Percentiles rank a stretch among this genome's conserved stretches.
These are phyloP conservation scores for Neurospora terricola DNA, from an alignment of 495 filamentous ascomycete genomes.

Conservation along the genomic window DNA sequence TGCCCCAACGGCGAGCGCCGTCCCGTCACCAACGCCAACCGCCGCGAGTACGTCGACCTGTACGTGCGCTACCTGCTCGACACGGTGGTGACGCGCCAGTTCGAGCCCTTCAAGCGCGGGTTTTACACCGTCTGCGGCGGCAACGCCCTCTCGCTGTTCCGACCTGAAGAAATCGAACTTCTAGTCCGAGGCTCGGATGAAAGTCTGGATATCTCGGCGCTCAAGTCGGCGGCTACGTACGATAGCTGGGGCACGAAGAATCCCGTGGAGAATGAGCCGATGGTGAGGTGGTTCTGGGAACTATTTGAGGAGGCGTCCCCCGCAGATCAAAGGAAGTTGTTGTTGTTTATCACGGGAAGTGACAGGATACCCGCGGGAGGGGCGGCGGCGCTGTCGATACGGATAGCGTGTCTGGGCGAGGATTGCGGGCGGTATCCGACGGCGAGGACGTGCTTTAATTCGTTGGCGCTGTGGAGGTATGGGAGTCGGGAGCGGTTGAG, in stretches of 20 bases:
- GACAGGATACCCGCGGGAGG: conserved; percentile 91
- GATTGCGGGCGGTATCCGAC: conserved; percentile 67
- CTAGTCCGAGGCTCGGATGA: conserved; percentile 85
- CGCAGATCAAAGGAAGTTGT: conserved; percentile 61
- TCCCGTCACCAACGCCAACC: conserved; percentile 75
- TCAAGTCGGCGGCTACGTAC: conserved; percentile 71
- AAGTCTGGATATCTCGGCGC: conserved; percentile 62
- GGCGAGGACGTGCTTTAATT: conserved; percentile 89
- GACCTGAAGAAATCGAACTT: conserved; percentile 91
- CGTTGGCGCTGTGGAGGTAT: conserved; percentile 68
- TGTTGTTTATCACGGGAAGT: conserved; percentile 88
- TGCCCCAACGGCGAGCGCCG: conserved; percentile 64
- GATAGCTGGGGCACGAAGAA: conserved; percentile 56
- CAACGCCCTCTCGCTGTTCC: conserved; percentile 80
- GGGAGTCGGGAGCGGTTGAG: conserved; percentile 53
- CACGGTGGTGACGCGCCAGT: conserved; percentile 68
- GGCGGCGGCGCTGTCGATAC: conserved; percentile 68
- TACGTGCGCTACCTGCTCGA: conserved; percentile 80
- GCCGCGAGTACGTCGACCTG: conserved; percentile 79
- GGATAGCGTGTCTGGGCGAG: conserved; percentile 64
- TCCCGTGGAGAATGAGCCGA: conserved; percentile 49
- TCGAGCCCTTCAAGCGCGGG: conserved; percentile 90
- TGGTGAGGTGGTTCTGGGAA: conserved; percentile 83
- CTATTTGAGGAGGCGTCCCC: conserved; percentile 58
- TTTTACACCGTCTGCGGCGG: conserved; percentile 91